Base-by-base conservation (phyloP, 2,329 filamentous ascomycete species). In the Acrodontium crateriforme region DNA sequence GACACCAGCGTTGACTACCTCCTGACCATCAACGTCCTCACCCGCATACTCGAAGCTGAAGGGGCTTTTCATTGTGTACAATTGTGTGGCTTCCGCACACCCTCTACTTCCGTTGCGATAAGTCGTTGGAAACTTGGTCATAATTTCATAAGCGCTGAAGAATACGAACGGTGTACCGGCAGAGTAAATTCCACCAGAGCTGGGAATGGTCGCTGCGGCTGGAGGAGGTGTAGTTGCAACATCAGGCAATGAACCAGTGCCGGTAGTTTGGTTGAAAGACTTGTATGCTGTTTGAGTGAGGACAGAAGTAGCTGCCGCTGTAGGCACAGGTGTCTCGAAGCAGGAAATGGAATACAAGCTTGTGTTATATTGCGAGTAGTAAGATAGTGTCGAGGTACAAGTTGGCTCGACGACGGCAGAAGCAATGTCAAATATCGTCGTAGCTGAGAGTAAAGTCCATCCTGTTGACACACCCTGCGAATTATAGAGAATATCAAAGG, bases 71-170 rank as follows among this genome's bases (percentile, higher is more conserved):
- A 63, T 37, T 9, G 46, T 43, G 31, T 58, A 45, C 1, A 49
- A 49, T 14, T 43, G 28, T 3, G 58, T 59, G 1, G 32, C 40
- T 21, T 49, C 50, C 8, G 35, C 42, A 32, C 49, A 54, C 3
- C 26, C 40, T 3, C 47, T 28, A 7, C 37, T 41, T 7, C 54
- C 52, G 29, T 53, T 41, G 8, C 29, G 27, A 12, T 37, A 24
- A 5, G 37, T 44, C 9, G 40, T 40, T 3, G 39, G 36, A n/a
- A 39, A 31, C 19, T 45, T 45, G 16, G 33, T 49, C 27, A 56
- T 52, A n/a, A 62, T 45, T 31, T 61, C 56, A 32, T 60, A 62
- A 4, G 45, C 44, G 11, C 52, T 54, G 37, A 62, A 59, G 33
- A 58, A 55, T 5, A 60, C 50, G 24, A 60, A 57, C 1, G 58